Evolutionary conservation across 2,329 filamentous ascomycete species (phyloP).

Genomic region (Sclerotiophoma versabilis): DNA sequence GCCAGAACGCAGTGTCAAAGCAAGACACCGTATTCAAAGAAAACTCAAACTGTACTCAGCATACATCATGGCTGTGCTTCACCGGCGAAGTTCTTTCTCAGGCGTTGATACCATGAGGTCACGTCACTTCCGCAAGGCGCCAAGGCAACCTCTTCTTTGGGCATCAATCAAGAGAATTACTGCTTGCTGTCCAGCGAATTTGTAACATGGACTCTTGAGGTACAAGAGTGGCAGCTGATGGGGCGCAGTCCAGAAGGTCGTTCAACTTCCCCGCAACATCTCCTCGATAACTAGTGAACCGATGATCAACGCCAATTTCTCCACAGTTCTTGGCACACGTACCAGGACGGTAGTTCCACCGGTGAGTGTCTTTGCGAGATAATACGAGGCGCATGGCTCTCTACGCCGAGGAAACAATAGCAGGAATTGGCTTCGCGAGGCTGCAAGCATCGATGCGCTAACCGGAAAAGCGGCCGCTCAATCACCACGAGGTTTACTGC

Average conservation of each 20-base stretch:
- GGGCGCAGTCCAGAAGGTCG: background rate
- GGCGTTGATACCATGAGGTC: background rate
- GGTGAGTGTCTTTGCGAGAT: background rate
- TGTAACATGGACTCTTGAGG: background rate
- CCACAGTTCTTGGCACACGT: constrained; percentile 4
- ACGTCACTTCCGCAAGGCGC: background rate
- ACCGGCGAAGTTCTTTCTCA: background rate
- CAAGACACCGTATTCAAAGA: too few relatives aligned
- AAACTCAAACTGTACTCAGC: background rate
- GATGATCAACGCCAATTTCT: background rate
- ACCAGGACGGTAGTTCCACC: background rate
- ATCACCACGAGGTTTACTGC: background rate
- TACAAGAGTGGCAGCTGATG: background rate
- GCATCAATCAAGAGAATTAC: background rate
- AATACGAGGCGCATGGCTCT: background rate
- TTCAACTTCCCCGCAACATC: background rate
- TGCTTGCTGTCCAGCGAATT: too few relatives aligned
- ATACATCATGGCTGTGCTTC: background rate
- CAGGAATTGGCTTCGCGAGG: background rate
- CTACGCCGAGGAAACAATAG: background rate
- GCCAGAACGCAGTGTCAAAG: too few relatives aligned
- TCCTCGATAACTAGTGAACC: background rate
- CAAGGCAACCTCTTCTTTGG: background rate
- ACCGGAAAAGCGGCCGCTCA: background rate
- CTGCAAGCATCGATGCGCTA: constrained; percentile 2